These are phyloP conservation scores for Phytophthora ohioensis DNA, from an alignment of 352 stramenopile species.

Conservation along the genomic window DNA sequence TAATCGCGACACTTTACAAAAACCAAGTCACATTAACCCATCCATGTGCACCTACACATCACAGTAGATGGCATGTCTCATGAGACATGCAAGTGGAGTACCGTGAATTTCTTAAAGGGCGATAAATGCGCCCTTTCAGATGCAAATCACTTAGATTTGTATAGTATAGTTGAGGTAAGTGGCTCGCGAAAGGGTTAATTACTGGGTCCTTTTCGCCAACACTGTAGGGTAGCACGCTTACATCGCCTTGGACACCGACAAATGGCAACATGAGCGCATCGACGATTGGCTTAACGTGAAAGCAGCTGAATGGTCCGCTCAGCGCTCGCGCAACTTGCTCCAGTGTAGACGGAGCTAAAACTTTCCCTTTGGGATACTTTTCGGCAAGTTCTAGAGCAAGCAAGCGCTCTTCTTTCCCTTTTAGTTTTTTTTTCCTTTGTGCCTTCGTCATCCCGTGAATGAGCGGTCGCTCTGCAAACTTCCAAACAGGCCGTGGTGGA, in stretches of 20 bases:
- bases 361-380: conserved; percentile 3
- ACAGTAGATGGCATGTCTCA: too few species aligned
- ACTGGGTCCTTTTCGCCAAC: conserved; percentile 4
- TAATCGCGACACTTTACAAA: too few species aligned
- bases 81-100: too few species aligned
- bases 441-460: not conserved
- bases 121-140: too few species aligned
- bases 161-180: too few species aligned
- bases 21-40: too few species aligned
- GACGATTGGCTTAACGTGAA: conserved; percentile 1
- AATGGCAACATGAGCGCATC: not conserved
- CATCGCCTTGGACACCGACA: not conserved
- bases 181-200: too few species aligned
- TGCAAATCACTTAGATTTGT: too few species aligned
- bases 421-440: conserved; percentile 5
- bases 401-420: not conserved
- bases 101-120: too few species aligned
- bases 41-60: too few species aligned
- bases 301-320: conserved; percentile 4
- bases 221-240: not conserved
- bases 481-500: not conserved
- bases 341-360: not conserved
- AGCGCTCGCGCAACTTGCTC: not conserved
- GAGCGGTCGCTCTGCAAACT: not conserved
- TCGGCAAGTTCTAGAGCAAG: not conserved